Percentiles rank a stretch among this genome's conserved stretches.
Conservation (phyloP, 306 rosid species). For the Prunus persica region DNA sequence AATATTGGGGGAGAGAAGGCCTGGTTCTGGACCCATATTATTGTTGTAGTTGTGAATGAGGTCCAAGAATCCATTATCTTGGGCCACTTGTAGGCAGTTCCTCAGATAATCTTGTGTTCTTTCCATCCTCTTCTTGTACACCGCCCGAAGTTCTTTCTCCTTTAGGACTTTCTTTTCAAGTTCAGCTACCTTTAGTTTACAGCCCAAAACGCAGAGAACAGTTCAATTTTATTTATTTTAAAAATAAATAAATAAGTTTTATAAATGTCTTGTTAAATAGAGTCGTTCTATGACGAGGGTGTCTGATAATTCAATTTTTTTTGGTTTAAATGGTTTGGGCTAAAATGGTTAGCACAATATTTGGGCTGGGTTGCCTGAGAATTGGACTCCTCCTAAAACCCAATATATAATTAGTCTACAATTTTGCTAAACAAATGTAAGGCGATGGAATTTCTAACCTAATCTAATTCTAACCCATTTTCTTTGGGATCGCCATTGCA, state of each 20-base stretch:
- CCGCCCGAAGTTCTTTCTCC: constrained; percentile 41
- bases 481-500: too few relatives aligned
- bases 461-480: too few relatives aligned
- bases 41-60: constrained; percentile 25
- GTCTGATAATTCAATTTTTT: too few relatives aligned
- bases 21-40: not conserved
- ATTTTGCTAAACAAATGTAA: too few relatives aligned
- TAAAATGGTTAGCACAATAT: too few relatives aligned
- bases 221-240: not conserved
- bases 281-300: fast-evolving
- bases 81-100: constrained; percentile 71
- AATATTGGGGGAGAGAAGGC: constrained; percentile 7
- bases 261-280: too few relatives aligned
- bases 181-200: constrained; percentile 42
- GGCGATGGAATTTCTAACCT: too few relatives aligned
- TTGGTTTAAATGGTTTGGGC: too few relatives aligned
- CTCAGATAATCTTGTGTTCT: constrained; percentile 62
- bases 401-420: too few relatives aligned
- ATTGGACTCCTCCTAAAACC: too few relatives aligned
- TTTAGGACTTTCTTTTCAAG: constrained; percentile 57
- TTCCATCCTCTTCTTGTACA: constrained; percentile 37
- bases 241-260: too few relatives aligned
- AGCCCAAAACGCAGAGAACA: not conserved
- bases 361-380: too few relatives aligned
- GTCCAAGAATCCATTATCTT: constrained; percentile 65